Percentiles rank a stretch among this genome's conserved stretches.
Evolutionary conservation across 2,329 filamentous ascomycete species (phyloP).

Genomic region (Rugonectria rugulosa): DNA sequence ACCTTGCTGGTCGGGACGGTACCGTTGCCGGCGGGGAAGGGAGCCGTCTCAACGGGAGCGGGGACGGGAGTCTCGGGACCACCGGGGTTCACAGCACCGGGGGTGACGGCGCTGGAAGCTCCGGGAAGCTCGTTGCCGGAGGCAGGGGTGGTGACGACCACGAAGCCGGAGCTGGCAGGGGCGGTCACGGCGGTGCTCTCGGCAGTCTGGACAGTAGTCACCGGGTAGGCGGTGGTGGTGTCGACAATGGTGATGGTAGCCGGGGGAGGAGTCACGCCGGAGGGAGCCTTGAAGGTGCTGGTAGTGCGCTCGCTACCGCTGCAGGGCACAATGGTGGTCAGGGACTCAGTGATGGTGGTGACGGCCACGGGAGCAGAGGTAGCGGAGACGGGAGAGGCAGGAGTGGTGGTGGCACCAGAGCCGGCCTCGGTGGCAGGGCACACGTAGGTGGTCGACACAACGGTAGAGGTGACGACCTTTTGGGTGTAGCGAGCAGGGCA

Average conservation of each 20-base stretch:
- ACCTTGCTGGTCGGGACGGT: constrained; percentile 17
- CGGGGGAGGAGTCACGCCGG: constrained; percentile 23
- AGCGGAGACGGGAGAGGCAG: constrained; percentile 5
- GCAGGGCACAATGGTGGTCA: constrained; percentile 37
- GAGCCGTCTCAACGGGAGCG: constrained; percentile 13
- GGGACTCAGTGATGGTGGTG: constrained; percentile 36
- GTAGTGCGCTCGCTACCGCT: constrained; percentile 34
- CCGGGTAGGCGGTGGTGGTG: constrained; percentile 29
- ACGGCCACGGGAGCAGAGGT: constrained; percentile 24
- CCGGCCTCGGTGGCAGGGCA: constrained; percentile 34
- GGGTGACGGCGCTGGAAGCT: neutral
- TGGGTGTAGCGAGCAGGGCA: constrained; percentile 49
- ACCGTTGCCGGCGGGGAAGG: constrained; percentile 27
- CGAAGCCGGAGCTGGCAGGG: constrained; percentile 1
- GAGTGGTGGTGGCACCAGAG: constrained; percentile 18
- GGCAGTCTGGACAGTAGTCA: constrained; percentile 18
- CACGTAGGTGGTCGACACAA: constrained; percentile 30
- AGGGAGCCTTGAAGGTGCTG: constrained; percentile 36
- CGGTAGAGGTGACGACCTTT: constrained; percentile 39
- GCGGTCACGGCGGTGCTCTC: constrained; percentile 11
- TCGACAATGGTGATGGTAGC: constrained; percentile 34
- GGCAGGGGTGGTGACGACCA: too few species aligned
- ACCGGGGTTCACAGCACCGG: neutral
- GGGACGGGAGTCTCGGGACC: neutral
- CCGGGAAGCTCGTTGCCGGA: too few species aligned